Evolutionary conservation across 139 green algal genomes (phyloP).

Genomic region (Trebouxia sp.): DNA sequence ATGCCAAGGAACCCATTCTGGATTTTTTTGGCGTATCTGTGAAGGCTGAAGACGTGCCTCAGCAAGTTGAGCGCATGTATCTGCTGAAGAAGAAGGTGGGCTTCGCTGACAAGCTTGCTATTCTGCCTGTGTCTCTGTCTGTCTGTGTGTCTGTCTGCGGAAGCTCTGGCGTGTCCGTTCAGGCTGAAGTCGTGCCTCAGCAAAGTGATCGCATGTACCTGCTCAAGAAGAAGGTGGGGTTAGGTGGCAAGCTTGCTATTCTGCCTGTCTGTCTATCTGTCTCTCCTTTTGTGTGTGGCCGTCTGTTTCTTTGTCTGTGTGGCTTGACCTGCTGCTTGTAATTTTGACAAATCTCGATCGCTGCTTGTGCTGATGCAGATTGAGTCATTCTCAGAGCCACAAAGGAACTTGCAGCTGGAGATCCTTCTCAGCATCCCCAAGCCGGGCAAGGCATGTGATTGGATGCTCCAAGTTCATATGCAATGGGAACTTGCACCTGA

Average conservation of each 20-base stretch:
- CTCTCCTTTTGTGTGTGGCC: no score
- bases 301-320: no score
- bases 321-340: no score
- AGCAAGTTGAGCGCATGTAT: slow-evolving; percentile 54
- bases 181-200: slow-evolving; percentile 70
- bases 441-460: not conserved
- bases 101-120: not conserved
- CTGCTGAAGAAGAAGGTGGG: slow-evolving; percentile 56
- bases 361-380: no score
- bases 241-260: no score
- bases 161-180: slow-evolving; percentile 63
- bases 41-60: slow-evolving; percentile 75
- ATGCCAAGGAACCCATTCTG: slow-evolving; percentile 61
- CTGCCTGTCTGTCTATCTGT: no score
- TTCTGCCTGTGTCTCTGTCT: not conserved
- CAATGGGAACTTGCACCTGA: no score
- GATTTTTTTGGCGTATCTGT: slow-evolving; percentile 92
- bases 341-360: no score
- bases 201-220: slow-evolving; percentile 54
- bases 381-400: slow-evolving; percentile 22
- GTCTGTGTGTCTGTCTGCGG: not conserved
- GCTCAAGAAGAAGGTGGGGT: slow-evolving; percentile 53
- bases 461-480: no score
- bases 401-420: slow-evolving; percentile 56
- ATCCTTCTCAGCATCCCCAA: slow-evolving; percentile 34